Evolutionary conservation across 2,329 filamentous ascomycete species (phyloP), one percentile per base, ranked within the genome.

Genomic region (Gliomastix tumulicola): DNA sequence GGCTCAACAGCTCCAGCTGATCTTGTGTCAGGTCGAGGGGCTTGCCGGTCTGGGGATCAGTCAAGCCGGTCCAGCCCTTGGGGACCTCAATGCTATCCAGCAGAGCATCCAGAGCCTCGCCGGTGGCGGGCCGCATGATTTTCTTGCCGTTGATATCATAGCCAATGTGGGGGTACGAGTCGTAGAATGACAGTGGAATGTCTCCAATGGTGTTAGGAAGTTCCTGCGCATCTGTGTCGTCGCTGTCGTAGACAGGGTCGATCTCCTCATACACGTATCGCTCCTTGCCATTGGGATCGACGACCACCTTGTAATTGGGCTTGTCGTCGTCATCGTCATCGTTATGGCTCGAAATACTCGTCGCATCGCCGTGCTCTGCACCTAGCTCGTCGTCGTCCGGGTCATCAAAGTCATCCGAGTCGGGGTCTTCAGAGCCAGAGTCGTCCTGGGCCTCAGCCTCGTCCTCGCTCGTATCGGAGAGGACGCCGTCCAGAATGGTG

Each of bases 111-210:
- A 98, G 68, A 23, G 92, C 92, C 57, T 95, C 84, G 36, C 90
- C 90, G 48, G 88, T 90, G 5, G 94, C 92, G 7, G 92, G 92
- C 36, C 92, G 84, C 81, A 95, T 86, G 45, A 98, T 95, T 62
- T 86, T 94, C 74, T 94, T 96, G 60, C 92, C 92, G 60, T 98
- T 94, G 66, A 98, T 97, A 52, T 96, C 87, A 64, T 98, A 98
- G 41, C 92, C 92, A 56, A 98, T 96, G 58, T 98, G 92, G 35
- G 92, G 92, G 57, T 96, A 98, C 23, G 87, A 84, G 59, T 98
- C 92, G 68, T 98, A 98, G 64, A 95, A 97, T 4, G 85, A 84
- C 34, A 97, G 68, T 6, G 89, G 87, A 41, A 98, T 98, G 56
- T 97, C 74, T 48, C 92, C 94, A 51, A 98, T 96, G 0, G 92